A percentile compares a stretch with the other conserved stretches of the same genome.
Evolutionary conservation across 1,139 yeast species (phyloP).

Genomic region (Candida sojae): DNA sequence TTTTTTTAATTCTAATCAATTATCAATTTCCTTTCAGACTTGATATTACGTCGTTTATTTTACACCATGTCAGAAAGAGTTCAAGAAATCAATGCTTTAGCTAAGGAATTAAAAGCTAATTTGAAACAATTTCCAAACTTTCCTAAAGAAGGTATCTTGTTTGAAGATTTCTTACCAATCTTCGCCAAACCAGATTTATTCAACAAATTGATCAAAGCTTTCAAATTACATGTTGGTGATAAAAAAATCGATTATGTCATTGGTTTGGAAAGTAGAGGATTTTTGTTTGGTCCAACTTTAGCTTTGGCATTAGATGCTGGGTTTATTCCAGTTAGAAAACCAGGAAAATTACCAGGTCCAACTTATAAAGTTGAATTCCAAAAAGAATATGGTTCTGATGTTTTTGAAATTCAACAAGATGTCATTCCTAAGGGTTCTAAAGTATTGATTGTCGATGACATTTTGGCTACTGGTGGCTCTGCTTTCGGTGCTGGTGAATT

Average conservation of each 20-base stretch:
- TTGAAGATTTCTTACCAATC: slow-evolving; percentile 94
- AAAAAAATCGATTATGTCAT: slow-evolving; percentile 82
- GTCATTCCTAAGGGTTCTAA: slow-evolving; percentile 79
- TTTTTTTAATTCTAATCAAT: background rate
- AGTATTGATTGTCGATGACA: slow-evolving; percentile 89
- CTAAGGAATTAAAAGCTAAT: slow-evolving; percentile 63
- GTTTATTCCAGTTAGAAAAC: slow-evolving; percentile 92
- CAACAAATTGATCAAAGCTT: slow-evolving; percentile 78
- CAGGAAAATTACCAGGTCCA: slow-evolving; percentile 93
- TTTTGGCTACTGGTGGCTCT: slow-evolving; percentile 97
- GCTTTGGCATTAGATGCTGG: slow-evolving; percentile 90
- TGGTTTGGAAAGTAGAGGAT: slow-evolving; percentile 96
- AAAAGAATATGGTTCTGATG: slow-evolving; percentile 92
- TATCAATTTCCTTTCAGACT: background rate
- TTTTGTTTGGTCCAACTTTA: slow-evolving; percentile 91
- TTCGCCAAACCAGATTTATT: slow-evolving; percentile 81
- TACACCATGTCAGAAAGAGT: slow-evolving; percentile 12
- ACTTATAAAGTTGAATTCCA: slow-evolving; percentile 69
- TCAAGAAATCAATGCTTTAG: slow-evolving; percentile 43
- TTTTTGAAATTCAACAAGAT: slow-evolving; percentile 83
- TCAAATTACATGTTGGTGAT: slow-evolving; percentile 70
- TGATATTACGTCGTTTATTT: background rate
- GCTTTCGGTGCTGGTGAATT: slow-evolving; percentile 93
- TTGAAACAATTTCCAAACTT: slow-evolving; percentile 88
- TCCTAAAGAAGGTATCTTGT: slow-evolving; percentile 89